These are phyloP conservation scores for Litchi chinensis DNA, from an alignment of 345 rosid genomes.

Conservation along the genomic window DNA sequence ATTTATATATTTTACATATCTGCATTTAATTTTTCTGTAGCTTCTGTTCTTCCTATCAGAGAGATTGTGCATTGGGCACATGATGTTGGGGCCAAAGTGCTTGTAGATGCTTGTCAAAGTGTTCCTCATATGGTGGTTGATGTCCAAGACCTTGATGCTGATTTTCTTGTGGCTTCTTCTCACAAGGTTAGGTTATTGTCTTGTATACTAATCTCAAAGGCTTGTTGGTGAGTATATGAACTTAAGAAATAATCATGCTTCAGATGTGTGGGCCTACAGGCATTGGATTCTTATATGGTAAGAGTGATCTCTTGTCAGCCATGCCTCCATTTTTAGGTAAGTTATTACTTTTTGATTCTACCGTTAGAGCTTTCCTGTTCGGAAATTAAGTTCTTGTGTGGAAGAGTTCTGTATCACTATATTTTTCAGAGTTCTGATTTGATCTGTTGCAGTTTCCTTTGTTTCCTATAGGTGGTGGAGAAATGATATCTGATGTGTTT, in stretches of 20 bases:
- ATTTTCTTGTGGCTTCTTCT: conserved; percentile 95
- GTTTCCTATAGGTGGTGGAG: conserved; percentile 79
- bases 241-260: conserved; percentile 78
- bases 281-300: conserved; percentile 92
- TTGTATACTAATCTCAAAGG: conserved; percentile 17
- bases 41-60: conserved; percentile 78
- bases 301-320: conserved; percentile 60
- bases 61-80: conserved; percentile 77
- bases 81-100: conserved; percentile 75
- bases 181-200: conserved; percentile 76
- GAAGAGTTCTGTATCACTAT: background rate
- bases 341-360: conserved; percentile 14
- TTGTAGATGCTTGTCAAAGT: conserved; percentile 97
- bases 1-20: background rate
- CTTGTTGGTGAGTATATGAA: conserved; percentile 37
- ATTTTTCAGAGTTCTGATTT: background rate
- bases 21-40: conserved; percentile 37
- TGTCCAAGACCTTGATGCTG: conserved; percentile 77
- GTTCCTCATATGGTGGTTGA: conserved; percentile 94
- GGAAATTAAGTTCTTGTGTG: background rate
- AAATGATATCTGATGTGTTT: conserved; percentile 93
- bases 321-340: conserved; percentile 99
- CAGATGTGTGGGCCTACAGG: conserved; percentile 99
- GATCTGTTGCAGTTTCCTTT: background rate
- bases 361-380: background rate